phyloP scores from a whole-genome alignment of 129 eudicot species.

The Solidago caesia region DNA sequence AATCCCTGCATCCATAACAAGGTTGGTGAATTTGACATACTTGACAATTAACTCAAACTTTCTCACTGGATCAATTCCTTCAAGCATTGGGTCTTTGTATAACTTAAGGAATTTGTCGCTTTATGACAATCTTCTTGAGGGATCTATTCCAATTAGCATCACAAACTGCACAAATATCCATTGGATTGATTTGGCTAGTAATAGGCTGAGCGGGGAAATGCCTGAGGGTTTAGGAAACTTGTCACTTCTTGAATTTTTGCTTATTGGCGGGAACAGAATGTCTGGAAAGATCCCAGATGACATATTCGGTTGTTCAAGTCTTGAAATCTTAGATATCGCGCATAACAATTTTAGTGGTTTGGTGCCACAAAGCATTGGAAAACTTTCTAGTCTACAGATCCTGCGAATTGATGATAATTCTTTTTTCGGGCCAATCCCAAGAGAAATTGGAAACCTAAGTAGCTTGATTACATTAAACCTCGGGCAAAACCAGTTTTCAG shows the following conservation, averaged over 20 bases:
- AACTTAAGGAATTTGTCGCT: constrained; percentile 56
- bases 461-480: constrained; percentile 39
- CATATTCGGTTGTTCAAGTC: constrained; percentile 56
- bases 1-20: constrained; percentile 59
- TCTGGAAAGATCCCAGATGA: constrained; percentile 61
- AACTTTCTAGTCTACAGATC: constrained; percentile 39
- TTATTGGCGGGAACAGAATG: constrained; percentile 40
- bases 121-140: constrained; percentile 47
- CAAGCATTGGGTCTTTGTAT: constrained; percentile 57
- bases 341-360: constrained; percentile 48
- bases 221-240: constrained; percentile 57
- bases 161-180: constrained; percentile 63
- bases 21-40: constrained; percentile 47
- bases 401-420: constrained; percentile 41
- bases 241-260: constrained; percentile 47
- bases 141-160: constrained; percentile 56
- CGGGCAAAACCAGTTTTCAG: constrained; percentile 52
- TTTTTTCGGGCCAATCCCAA: constrained; percentile 55
- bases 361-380: constrained; percentile 54
- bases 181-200: constrained; percentile 30
- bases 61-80: constrained; percentile 65
- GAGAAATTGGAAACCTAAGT: constrained; percentile 62
- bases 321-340: constrained; percentile 36
- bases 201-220: constrained; percentile 48
- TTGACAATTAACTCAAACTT: constrained; percentile 48